Percentiles rank a stretch among this genome's conserved stretches.
phyloP scores from a whole-genome alignment of 148 eudicot species.

The Rhododendron mucronatum region DNA sequence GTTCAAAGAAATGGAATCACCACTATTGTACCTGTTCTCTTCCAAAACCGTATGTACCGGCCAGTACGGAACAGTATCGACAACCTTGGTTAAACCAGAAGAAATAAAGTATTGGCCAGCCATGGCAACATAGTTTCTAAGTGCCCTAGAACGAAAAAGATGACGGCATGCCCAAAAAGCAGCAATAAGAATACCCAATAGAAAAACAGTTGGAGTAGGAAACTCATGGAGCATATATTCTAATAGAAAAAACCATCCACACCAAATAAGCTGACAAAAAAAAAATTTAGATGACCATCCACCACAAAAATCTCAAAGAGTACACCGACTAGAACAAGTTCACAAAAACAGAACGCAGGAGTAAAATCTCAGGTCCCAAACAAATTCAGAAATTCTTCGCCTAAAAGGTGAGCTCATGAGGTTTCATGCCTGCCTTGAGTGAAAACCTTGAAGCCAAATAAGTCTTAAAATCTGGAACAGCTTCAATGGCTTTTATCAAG shows the following conservation, averaged over 20 bases:
- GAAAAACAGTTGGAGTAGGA: not conserved
- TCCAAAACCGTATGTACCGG: too few species aligned
- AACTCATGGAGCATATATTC: not conserved
- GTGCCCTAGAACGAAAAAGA: not conserved
- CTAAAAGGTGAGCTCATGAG: slow-evolving; percentile 65
- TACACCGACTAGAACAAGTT: slow-evolving; percentile 1
- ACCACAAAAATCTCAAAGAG: slow-evolving; percentile 2
- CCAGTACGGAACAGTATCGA: too few species aligned
- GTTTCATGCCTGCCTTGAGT: slow-evolving; percentile 64
- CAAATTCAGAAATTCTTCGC: not conserved
- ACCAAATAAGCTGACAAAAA: not conserved
- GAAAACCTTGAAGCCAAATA: slow-evolving; percentile 72
- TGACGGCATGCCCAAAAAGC: not conserved
- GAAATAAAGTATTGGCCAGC: not conserved
- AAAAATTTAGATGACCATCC: slow-evolving; percentile 8
- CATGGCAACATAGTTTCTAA: not conserved
- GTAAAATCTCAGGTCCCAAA: not conserved
- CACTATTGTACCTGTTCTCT: too few species aligned
- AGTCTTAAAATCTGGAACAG: slow-evolving; percentile 51
- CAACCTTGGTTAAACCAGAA: not conserved
- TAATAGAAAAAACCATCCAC: not conserved
- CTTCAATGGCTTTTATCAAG: slow-evolving; percentile 50
- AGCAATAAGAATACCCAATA: not conserved
- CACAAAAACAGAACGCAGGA: not conserved
- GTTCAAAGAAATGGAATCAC: too few species aligned